Evolutionary conservation across 1,139 yeast genomes (phyloP).

Genomic region (Martiniozyma asiatica): DNA sequence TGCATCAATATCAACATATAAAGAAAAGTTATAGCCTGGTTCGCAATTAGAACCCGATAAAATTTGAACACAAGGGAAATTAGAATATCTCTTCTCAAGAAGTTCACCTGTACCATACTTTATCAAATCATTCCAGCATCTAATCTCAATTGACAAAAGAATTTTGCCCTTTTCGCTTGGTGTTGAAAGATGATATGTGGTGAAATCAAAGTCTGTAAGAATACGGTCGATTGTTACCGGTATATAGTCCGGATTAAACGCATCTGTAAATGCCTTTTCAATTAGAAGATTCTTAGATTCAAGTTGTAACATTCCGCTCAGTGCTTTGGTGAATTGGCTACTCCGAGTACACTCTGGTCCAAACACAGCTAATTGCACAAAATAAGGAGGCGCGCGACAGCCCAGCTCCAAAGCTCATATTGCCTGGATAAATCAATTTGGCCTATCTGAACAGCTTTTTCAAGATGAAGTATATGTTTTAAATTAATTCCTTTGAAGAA

Average conservation of each 20-base stretch:
- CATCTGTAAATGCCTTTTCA: conserved; percentile 32
- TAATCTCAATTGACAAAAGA: conserved; percentile 58
- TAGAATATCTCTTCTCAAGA: conserved; percentile 29
- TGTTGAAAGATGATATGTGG: conserved; percentile 85
- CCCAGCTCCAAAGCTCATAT: too few relatives aligned
- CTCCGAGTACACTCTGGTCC: too few relatives aligned
- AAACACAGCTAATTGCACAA: too few relatives aligned
- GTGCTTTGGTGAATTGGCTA: too few relatives aligned
- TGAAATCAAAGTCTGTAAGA: conserved; percentile 90
- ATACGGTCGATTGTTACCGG: conserved; percentile 75
- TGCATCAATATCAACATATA: conserved; percentile 48
- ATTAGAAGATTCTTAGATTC: conserved; percentile 34
- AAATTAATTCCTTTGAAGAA: too few relatives aligned
- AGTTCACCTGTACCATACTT: conserved; percentile 52
- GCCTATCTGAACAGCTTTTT: too few relatives aligned
- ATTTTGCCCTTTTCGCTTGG: conserved; percentile 56
- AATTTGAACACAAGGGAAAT: conserved; percentile 22
- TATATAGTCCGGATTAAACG: conserved; percentile 23
- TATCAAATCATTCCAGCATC: conserved; percentile 63
- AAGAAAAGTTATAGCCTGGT: conserved; percentile 71
- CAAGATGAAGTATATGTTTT: too few relatives aligned
- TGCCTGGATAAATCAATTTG: too few relatives aligned
- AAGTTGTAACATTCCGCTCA: conserved; percentile 29
- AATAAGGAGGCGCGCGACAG: too few relatives aligned
- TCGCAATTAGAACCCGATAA: conserved; percentile 34